A percentile compares a stretch with the other conserved stretches of the same genome.
These are phyloP conservation scores for Tagetes patula DNA, from an alignment of 129 eudicot genomes.

Conservation along the genomic window DNA sequence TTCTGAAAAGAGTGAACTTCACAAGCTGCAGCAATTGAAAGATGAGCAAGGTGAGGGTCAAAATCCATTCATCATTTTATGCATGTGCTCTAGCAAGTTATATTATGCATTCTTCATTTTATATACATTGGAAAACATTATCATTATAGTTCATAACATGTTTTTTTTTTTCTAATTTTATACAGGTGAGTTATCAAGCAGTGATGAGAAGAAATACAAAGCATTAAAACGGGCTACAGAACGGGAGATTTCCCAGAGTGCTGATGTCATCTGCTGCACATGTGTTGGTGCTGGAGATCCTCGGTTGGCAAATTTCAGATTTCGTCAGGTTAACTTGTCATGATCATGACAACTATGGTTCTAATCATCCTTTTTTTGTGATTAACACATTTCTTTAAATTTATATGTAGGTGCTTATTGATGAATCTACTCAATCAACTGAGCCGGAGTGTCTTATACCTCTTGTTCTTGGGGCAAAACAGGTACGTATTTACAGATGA, in stretches of 20 bases:
- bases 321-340: conserved; percentile 53
- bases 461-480: conserved; percentile 81
- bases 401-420: conserved; percentile 67
- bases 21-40: conserved; percentile 79
- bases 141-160: neutral
- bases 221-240: conserved; percentile 82
- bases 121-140: neutral
- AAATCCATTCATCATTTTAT: neutral
- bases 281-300: conserved; percentile 96
- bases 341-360: neutral
- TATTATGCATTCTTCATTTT: neutral
- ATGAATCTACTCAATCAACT: conserved; percentile 82
- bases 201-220: conserved; percentile 84
- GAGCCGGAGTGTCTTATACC: conserved; percentile 89
- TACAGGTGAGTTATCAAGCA: conserved; percentile 75
- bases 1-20: conserved; percentile 86
- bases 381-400: neutral
- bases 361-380: neutral
- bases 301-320: conserved; percentile 75
- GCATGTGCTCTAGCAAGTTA: conserved; percentile 3
- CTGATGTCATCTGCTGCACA: conserved; percentile 87
- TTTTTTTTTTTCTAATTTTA: neutral
- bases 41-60: conserved; percentile 71
- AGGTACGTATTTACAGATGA: conserved; percentile 37
- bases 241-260: conserved; percentile 90